Conservation (phyloP, 2,329 filamentous ascomycete species). For the Penicillium sp. region DNA sequence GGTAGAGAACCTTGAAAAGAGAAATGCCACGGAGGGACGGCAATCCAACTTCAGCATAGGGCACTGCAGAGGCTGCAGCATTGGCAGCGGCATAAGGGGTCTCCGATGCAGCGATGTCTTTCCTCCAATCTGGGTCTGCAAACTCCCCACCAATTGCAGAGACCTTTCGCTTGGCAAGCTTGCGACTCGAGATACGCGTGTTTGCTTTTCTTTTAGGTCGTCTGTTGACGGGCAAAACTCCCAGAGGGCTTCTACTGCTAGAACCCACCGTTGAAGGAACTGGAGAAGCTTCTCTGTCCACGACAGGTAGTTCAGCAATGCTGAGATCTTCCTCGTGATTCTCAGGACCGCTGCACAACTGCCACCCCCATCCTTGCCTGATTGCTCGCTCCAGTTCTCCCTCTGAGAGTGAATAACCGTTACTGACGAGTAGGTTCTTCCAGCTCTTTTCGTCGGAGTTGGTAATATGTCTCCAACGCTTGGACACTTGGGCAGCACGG, state of each 20-base stretch:
- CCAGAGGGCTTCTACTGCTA: constrained; percentile 25
- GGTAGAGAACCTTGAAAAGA: constrained; percentile 94
- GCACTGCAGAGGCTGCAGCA: constrained; percentile 78
- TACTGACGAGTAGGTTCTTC: constrained; percentile 86
- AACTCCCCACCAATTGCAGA: constrained; percentile 47
- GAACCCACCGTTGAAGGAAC: constrained; percentile 25
- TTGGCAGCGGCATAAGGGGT: constrained; percentile 82
- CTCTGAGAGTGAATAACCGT: constrained; percentile 75
- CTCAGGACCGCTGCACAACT: constrained; percentile 74
- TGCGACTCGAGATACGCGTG: constrained; percentile 49
- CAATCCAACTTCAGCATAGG: constrained; percentile 77
- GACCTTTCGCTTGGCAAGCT: constrained; percentile 59
- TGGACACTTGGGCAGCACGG: constrained; percentile 88
- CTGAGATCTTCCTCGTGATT: constrained; percentile 82
- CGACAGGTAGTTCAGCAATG: constrained; percentile 43
- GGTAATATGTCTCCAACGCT: constrained; percentile 85
- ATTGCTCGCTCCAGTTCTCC: constrained; percentile 87
- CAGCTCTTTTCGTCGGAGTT: constrained; percentile 94
- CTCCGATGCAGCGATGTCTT: constrained; percentile 60
- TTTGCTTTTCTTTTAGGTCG: constrained; percentile 52
- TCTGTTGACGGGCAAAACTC: constrained; percentile 28
- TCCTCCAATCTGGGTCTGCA: constrained; percentile 48
- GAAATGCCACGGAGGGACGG: constrained; percentile 79
- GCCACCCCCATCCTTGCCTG: constrained; percentile 94
- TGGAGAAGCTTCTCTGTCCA: constrained; percentile 40